phyloP scores from a whole-genome alignment of 1,139 yeast species.

The Geotrichum phurueaensis region DNA sequence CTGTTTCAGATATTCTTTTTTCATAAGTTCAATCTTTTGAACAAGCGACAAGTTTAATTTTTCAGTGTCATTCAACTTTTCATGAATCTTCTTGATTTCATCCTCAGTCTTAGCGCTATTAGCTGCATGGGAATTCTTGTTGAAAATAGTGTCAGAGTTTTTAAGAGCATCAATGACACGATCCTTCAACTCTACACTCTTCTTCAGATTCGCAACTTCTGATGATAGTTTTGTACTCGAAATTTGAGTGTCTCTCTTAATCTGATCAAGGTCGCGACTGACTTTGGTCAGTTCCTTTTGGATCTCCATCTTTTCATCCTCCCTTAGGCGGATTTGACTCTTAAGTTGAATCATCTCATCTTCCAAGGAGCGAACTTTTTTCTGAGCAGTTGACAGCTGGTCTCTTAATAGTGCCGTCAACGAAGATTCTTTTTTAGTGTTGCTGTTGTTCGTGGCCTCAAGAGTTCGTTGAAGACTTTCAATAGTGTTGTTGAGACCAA shows the following conservation, averaged over 20 bases:
- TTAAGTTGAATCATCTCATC: slow-evolving; percentile 1
- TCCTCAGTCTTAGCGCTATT: background rate
- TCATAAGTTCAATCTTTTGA: slow-evolving; percentile 9
- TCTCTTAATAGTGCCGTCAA: background rate
- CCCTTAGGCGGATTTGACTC: slow-evolving; percentile 1
- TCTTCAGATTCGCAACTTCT: background rate
- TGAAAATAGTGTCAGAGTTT: background rate
- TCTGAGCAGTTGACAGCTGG: background rate
- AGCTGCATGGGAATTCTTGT: background rate
- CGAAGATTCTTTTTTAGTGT: background rate
- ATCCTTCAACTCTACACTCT: slow-evolving; percentile 7
- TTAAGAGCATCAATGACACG: slow-evolving; percentile 9
- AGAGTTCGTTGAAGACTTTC: slow-evolving; percentile 1
- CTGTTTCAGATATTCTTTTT: slow-evolving; percentile 6
- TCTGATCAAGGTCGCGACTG: background rate
- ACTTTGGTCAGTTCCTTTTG: background rate
- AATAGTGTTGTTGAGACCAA: slow-evolving; percentile 9
- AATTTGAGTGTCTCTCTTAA: background rate
- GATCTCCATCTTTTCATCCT: background rate
- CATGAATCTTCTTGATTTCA: background rate
- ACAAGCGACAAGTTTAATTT: slow-evolving; percentile 3
- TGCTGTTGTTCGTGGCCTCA: background rate
- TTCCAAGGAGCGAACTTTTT: background rate
- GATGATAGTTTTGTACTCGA: background rate
- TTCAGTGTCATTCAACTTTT: slow-evolving; percentile 7